phyloP scores from a whole-genome alignment of 352 stramenopile genomes.

The Thalassiosira delicatula region DNA sequence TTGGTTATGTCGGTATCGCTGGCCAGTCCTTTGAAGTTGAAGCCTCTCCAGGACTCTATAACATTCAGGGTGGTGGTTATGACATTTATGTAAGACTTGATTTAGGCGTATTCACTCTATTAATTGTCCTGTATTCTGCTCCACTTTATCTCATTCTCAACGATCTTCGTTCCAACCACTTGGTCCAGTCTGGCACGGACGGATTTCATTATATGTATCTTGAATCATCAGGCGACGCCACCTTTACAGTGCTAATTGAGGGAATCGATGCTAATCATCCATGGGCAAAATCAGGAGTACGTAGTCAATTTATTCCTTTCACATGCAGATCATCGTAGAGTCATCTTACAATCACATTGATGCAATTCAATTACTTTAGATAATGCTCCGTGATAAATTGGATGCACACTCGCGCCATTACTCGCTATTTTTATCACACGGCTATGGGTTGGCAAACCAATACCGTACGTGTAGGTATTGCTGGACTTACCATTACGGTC shows the following conservation, averaged over 20 bases:
- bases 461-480: constrained; percentile 40
- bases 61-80: constrained; percentile 33
- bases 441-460: constrained; percentile 46
- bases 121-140: too few relatives aligned
- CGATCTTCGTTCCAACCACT: too few relatives aligned
- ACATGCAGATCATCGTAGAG: too few relatives aligned
- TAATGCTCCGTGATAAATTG: constrained; percentile 51
- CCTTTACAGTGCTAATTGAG: constrained; percentile 50
- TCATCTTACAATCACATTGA: not conserved
- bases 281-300: constrained; percentile 56
- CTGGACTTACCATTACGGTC: constrained; percentile 21
- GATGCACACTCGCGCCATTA: constrained; percentile 38
- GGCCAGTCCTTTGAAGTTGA: constrained; percentile 23
- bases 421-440: constrained; percentile 28
- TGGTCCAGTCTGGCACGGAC: constrained; percentile 19
- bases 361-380: not conserved
- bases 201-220: constrained; percentile 65
- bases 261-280: constrained; percentile 13
- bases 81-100: constrained; percentile 41
- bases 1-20: constrained; percentile 31
- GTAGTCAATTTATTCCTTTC: too few relatives aligned
- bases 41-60: constrained; percentile 36
- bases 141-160: too few relatives aligned
- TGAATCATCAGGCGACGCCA: constrained; percentile 59
- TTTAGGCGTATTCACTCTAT: too few relatives aligned